phyloP scores from a whole-genome alignment of 768 basidiomycete species.

The Suillus weaverae region DNA sequence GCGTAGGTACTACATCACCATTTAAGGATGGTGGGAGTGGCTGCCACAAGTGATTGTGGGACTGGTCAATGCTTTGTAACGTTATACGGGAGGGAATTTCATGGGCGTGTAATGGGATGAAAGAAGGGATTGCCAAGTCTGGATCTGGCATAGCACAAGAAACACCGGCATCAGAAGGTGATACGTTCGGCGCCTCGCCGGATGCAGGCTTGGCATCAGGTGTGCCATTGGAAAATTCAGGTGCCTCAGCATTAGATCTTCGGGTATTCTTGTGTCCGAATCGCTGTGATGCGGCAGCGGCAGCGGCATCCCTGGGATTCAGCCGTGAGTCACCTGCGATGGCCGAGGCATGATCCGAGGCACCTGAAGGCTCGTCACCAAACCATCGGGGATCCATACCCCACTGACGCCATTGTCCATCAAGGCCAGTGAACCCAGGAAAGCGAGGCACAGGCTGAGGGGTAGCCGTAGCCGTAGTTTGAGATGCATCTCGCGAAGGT shows the following conservation, averaged over 20 bases:
- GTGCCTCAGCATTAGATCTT: neutral
- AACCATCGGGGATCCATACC: constrained; percentile 39
- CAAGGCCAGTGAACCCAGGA: constrained; percentile 63
- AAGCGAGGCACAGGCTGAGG: constrained; percentile 54
- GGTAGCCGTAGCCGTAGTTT: constrained; percentile 23
- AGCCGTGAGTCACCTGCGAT: constrained; percentile 11
- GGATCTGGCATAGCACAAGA: neutral
- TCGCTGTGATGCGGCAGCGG: constrained; percentile 65
- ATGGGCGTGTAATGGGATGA: constrained; percentile 2
- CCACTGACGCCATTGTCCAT: constrained; percentile 69
- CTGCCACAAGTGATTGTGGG: constrained; percentile 3
- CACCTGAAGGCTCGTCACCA: neutral
- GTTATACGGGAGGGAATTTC: neutral
- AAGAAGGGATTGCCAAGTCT: neutral
- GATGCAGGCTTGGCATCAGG: neutral
- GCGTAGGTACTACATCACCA: neutral
- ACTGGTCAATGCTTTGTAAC: neutral
- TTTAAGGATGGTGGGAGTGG: constrained; percentile 14
- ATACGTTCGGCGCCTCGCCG: neutral
- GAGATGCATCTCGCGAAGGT: constrained; percentile 11
- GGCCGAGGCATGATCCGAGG: constrained; percentile 5
- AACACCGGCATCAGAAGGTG: neutral
- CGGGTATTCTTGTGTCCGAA: constrained; percentile 15
- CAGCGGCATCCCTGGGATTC: constrained; percentile 56
- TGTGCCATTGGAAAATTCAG: neutral